Conservation (phyloP, 1,139 yeast genomes). For the Debaryomycetaceae sp. region DNA sequence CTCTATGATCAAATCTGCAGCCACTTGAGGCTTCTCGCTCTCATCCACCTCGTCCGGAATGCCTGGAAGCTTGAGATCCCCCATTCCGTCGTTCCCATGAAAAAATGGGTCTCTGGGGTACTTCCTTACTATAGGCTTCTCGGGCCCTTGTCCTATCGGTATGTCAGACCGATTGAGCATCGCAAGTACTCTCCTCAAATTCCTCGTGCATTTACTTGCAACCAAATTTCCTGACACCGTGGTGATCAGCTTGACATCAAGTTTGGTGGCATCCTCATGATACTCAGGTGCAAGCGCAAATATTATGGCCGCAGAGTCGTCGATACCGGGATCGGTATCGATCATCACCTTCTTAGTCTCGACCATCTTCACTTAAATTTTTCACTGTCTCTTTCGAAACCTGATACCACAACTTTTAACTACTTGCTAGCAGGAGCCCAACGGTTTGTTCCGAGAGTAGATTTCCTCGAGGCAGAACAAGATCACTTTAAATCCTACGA, state of each 20-base stretch:
- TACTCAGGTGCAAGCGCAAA: not conserved
- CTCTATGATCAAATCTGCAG: not conserved
- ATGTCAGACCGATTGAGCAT: not conserved
- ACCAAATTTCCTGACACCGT: not conserved
- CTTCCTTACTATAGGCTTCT: not conserved
- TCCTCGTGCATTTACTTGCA: not conserved
- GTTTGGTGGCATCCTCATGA: not conserved
- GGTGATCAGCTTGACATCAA: not conserved
- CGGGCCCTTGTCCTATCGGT: not conserved
- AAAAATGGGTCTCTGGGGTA: not conserved
- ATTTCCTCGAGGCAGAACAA: too few species aligned
- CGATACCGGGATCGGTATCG: not conserved
- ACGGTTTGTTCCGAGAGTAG: too few species aligned
- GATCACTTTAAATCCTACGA: too few species aligned
- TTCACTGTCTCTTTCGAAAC: too few species aligned
- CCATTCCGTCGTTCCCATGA: not conserved
- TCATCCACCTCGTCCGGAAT: not conserved
- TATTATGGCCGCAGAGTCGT: not conserved
- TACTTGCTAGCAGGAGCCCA: too few species aligned
- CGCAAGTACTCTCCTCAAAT: not conserved
- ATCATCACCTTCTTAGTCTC: not conserved
- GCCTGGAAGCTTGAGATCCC: not conserved
- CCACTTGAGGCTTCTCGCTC: not conserved
- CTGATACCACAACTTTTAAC: too few species aligned
- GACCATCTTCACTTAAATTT: not conserved